phyloP scores from a whole-genome alignment of 1,139 yeast genomes.

The Kodamaea sp. region DNA sequence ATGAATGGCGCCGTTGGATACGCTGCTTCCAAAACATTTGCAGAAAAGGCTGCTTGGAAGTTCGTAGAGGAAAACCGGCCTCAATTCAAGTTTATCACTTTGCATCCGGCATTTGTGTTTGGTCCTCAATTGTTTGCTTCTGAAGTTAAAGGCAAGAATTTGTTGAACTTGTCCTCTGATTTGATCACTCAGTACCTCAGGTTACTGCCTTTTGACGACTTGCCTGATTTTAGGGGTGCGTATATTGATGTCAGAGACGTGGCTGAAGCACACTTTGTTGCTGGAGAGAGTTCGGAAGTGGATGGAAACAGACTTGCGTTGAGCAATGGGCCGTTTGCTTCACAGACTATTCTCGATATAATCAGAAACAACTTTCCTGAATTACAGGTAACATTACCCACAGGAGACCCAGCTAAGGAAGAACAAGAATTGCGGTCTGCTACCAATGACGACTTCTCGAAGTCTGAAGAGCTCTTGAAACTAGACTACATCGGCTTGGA shows the following conservation, averaged over 20 bases:
- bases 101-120: conserved; percentile 38
- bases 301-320: conserved; percentile 13
- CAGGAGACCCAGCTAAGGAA: conserved; percentile 21
- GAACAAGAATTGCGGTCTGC: conserved; percentile 13
- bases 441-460: too few relatives aligned
- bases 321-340: conserved; percentile 20
- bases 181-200: conserved; percentile 25
- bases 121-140: conserved; percentile 40
- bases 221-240: conserved; percentile 14
- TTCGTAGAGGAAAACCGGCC: conserved; percentile 23
- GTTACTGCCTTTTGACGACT: conserved; percentile 15
- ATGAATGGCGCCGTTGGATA: conserved; percentile 18
- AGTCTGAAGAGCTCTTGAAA: conserved; percentile 35
- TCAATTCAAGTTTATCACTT: conserved; percentile 21
- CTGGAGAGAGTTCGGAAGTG: conserved; percentile 13
- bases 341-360: conserved; percentile 20
- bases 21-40: conserved; percentile 33
- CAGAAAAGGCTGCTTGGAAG: conserved; percentile 36
- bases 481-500: conserved; percentile 24
- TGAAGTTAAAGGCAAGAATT: conserved; percentile 21
- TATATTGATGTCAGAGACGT: conserved; percentile 18
- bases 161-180: conserved; percentile 37
- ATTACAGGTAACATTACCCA: conserved; percentile 24
- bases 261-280: conserved; percentile 16
- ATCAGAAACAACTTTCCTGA: conserved; percentile 26